These are phyloP conservation scores for Cochlearia excelsa DNA, from an alignment of 345 rosid species.

Conservation along the genomic window DNA sequence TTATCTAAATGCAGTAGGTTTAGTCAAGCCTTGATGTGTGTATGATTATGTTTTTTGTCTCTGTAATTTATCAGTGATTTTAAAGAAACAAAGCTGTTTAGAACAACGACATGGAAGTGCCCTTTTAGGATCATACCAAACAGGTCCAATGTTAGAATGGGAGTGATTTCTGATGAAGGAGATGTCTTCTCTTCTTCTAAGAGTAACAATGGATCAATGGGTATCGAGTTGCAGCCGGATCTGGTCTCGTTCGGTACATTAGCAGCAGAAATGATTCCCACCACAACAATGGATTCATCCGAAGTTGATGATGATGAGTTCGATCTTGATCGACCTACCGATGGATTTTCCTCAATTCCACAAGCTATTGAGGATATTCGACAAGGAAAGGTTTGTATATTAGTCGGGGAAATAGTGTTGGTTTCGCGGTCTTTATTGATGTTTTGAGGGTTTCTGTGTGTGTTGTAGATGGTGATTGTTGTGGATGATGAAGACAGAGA, in stretches of 20 bases:
- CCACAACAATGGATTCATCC: slow-evolving; percentile 31
- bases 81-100: slow-evolving; percentile 1
- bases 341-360: slow-evolving; percentile 59
- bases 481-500: slow-evolving; percentile 96
- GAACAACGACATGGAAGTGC: slow-evolving; percentile 16
- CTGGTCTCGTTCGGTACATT: slow-evolving; percentile 43
- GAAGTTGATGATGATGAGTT: slow-evolving; percentile 48
- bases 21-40: not conserved
- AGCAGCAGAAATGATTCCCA: slow-evolving; percentile 49
- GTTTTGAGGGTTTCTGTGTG: not conserved
- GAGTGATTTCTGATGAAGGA: slow-evolving; percentile 53
- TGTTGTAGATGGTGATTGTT: slow-evolving; percentile 64
- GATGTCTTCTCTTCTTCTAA: slow-evolving; percentile 41
- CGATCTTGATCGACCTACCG: slow-evolving; percentile 61
- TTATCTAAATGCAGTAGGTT: slow-evolving; percentile 1
- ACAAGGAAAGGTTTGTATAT: slow-evolving; percentile 59
- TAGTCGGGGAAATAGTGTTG: not conserved
- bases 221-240: slow-evolving; percentile 46
- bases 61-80: slow-evolving; percentile 21
- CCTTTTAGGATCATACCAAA: slow-evolving; percentile 9
- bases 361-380: slow-evolving; percentile 80
- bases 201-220: slow-evolving; percentile 36
- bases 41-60: not conserved
- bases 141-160: slow-evolving; percentile 35
- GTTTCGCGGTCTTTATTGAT: slow-evolving; percentile 6